Evolutionary conservation across 169 alveolate genomes (phyloP).

Genomic region (Perkinsus olseni): DNA sequence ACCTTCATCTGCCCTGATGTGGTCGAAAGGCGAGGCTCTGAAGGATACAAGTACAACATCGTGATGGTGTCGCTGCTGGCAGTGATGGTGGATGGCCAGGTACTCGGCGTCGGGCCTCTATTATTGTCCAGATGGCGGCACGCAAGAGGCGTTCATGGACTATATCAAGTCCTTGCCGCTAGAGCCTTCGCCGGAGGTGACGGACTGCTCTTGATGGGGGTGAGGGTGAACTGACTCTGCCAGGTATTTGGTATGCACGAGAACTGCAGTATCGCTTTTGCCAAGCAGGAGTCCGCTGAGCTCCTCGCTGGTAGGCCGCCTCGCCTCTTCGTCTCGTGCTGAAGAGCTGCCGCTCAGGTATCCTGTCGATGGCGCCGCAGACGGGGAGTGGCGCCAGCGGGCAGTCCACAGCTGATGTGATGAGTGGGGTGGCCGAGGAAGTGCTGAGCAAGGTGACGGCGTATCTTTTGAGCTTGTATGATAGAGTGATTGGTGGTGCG

Average conservation of each 20-base stretch:
- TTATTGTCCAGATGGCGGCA: slow-evolving; percentile 71
- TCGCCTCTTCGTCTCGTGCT: neutral
- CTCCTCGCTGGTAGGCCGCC: neutral
- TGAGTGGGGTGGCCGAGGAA: neutral
- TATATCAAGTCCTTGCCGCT: slow-evolving; percentile 74
- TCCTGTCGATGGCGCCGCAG: neutral
- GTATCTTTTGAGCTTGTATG: too few species aligned
- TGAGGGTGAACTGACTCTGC: neutral
- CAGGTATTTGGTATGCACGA: slow-evolving; percentile 77
- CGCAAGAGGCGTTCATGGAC: slow-evolving; percentile 65
- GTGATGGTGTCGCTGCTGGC: neutral
- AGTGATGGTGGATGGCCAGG: too few species aligned
- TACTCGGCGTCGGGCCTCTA: slow-evolving; percentile 77
- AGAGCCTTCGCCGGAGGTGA: slow-evolving; percentile 85
- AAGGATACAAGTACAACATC: slow-evolving; percentile 20
- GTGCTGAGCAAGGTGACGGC: neutral
- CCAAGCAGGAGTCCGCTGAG: neutral
- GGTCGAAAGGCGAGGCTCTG: slow-evolving; percentile 24
- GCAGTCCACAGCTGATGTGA: neutral
- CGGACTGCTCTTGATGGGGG: neutral
- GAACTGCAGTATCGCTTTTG: slow-evolving; percentile 79
- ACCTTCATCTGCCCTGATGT: slow-evolving; percentile 49
- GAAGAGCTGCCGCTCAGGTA: neutral
- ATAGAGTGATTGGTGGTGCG: too few species aligned
- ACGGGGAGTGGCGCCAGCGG: neutral